Conservation (phyloP, 2,329 filamentous ascomycete genomes). For the Rosellinia necatrix region DNA sequence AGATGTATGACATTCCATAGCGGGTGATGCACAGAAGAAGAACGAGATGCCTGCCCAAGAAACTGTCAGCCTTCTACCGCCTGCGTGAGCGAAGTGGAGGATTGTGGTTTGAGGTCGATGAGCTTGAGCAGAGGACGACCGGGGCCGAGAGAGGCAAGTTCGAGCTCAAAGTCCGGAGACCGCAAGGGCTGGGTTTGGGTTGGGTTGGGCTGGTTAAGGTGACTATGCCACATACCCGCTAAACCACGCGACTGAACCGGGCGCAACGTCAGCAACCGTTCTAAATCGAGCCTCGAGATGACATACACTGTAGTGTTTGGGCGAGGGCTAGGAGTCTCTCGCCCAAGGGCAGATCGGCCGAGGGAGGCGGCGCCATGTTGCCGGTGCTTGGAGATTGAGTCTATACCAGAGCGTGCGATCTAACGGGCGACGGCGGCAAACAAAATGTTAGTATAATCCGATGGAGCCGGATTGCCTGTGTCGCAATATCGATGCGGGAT, state of each 20-base stretch:
- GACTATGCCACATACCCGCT: constrained; percentile 64
- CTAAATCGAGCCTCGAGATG: constrained; percentile 28
- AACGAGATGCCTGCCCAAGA: constrained; percentile 71
- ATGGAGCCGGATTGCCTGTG: neutral
- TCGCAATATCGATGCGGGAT: neutral
- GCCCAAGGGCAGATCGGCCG: constrained; percentile 69
- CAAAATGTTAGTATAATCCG: neutral
- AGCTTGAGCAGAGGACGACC: neutral
- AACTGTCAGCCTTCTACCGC: constrained; percentile 7
- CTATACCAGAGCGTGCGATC: neutral
- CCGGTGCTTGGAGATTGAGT: neutral
- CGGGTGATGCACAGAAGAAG: constrained; percentile 82
- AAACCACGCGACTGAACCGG: constrained; percentile 72
- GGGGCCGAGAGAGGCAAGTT: constrained; percentile 1
- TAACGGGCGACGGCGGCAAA: constrained; percentile 11
- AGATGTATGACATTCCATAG: constrained; percentile 84
- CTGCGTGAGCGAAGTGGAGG: neutral
- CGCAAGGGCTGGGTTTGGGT: neutral
- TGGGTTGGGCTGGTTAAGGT: neutral
- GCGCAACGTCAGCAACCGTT: constrained; percentile 42
- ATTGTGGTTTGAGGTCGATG: neutral
- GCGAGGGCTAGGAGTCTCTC: constrained; percentile 79
- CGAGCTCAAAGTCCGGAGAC: constrained; percentile 1
- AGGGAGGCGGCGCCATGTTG: constrained; percentile 74
- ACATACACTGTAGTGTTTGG: constrained; percentile 87